Evolutionary conservation across 2,329 filamentous ascomycete genomes (phyloP).

Genomic region (Emergomyces orientalis): DNA sequence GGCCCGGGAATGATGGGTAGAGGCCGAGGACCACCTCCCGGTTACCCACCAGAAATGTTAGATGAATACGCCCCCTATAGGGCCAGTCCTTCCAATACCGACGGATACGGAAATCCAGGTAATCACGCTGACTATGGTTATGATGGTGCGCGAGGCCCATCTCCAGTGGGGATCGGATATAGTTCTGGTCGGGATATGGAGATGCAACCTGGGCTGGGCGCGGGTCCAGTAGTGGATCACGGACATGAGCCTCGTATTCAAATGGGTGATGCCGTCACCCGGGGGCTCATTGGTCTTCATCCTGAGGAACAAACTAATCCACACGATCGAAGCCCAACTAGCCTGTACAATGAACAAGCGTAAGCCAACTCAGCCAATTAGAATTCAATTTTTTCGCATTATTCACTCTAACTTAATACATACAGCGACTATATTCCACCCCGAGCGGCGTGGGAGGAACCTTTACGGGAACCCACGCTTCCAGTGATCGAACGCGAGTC

Average conservation of each 20-base stretch:
- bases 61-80: conserved; percentile 30
- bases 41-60: conserved; percentile 41
- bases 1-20: conserved; percentile 38
- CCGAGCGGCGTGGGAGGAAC: conserved; percentile 33
- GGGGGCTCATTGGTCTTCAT: conserved; percentile 64
- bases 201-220: conserved; percentile 65
- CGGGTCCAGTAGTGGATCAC: conserved; percentile 16
- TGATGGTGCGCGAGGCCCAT: conserved; percentile 22
- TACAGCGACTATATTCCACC: conserved; percentile 35
- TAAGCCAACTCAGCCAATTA: conserved; percentile 41
- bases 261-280: conserved; percentile 62
- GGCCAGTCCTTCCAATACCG: conserved; percentile 12
- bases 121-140: conserved; percentile 21
- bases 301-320: conserved; percentile 40
- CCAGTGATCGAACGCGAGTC: conserved; percentile 12
- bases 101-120: conserved; percentile 30
- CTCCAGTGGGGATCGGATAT: conserved; percentile 28
- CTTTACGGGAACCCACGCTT: conserved; percentile 8
- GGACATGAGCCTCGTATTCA: conserved; percentile 3
- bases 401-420: neutral
- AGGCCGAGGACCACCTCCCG: conserved; percentile 40
- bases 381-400: conserved; percentile 7
- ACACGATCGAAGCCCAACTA: conserved; percentile 55
- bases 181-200: conserved; percentile 60
- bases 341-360: conserved; percentile 65